These are phyloP conservation scores for Pseudocercospora vitis DNA, from an alignment of 2,329 filamentous ascomycete genomes.

Conservation along the genomic window DNA sequence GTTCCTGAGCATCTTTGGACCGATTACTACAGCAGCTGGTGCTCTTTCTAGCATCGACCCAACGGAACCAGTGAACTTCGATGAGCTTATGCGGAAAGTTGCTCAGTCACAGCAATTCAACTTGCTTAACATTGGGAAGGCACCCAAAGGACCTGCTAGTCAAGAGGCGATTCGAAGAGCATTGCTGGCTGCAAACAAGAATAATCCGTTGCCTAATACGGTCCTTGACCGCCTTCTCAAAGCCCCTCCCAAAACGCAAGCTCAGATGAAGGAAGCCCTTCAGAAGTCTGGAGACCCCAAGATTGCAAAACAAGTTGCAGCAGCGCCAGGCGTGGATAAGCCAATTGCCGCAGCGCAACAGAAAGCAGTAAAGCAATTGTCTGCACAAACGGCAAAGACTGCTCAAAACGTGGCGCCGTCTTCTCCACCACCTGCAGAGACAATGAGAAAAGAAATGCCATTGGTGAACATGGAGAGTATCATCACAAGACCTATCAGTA, in stretches of 20 bases:
- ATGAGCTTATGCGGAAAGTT: slow-evolving; percentile 37
- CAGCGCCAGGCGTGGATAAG: slow-evolving; percentile 28
- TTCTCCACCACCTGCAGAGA: slow-evolving; percentile 20
- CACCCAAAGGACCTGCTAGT: slow-evolving; percentile 30
- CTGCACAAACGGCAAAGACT: slow-evolving; percentile 16
- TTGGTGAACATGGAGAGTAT: slow-evolving; percentile 38
- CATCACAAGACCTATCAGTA: slow-evolving; percentile 39
- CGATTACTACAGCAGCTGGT: slow-evolving; percentile 52
- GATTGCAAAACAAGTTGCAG: slow-evolving; percentile 29
- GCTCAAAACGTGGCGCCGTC: slow-evolving; percentile 5
- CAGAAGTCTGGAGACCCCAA: slow-evolving; percentile 28
- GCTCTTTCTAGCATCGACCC: slow-evolving; percentile 49
- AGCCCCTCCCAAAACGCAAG: slow-evolving; percentile 33
- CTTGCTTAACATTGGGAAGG: slow-evolving; percentile 31
- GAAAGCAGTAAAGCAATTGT: slow-evolving; percentile 27
- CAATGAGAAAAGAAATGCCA: slow-evolving; percentile 32
- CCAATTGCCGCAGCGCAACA: slow-evolving; percentile 27
- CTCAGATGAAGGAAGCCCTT: slow-evolving; percentile 31
- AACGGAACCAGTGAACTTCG: slow-evolving; percentile 40
- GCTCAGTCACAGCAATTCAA: slow-evolving; percentile 37
- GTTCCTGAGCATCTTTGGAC: slow-evolving; percentile 54
- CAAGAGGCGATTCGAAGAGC: slow-evolving; percentile 37
- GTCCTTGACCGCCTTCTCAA: slow-evolving; percentile 34
- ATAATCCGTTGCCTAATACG: slow-evolving; percentile 31
- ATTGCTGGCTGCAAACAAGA: slow-evolving; percentile 34